phyloP scores from a whole-genome alignment of 2,329 filamentous ascomycete species.

The Botryotinia globosa region DNA sequence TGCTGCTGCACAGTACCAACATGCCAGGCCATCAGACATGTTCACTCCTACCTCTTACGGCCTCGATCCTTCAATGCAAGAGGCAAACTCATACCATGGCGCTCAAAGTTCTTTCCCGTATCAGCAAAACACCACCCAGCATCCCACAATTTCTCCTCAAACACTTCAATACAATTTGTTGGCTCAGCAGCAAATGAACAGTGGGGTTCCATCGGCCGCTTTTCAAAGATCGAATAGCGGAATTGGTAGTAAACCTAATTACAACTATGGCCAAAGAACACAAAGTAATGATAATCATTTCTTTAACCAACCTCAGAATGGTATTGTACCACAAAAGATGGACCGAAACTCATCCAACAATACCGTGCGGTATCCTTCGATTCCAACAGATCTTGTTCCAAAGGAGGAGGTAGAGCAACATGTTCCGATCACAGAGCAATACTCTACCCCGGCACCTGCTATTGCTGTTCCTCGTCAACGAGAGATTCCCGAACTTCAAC shows the following conservation, averaged over 20 bases:
- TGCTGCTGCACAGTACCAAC: slow-evolving; percentile 31
- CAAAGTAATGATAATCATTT: slow-evolving; percentile 26
- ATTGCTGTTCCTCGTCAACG: slow-evolving; percentile 5
- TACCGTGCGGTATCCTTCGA: slow-evolving; percentile 25
- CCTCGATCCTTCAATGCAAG: slow-evolving; percentile 34
- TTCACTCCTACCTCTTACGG: slow-evolving; percentile 30
- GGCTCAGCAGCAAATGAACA: slow-evolving; percentile 28
- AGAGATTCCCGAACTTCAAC: slow-evolving; percentile 1
- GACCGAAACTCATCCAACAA: slow-evolving; percentile 18
- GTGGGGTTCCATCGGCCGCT: slow-evolving; percentile 20
- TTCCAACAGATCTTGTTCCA: slow-evolving; percentile 16
- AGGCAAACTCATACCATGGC: slow-evolving; percentile 27
- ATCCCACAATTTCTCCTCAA: slow-evolving; percentile 35
- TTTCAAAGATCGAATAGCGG: slow-evolving; percentile 29
- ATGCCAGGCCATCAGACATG: slow-evolving; percentile 31
- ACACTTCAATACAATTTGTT: slow-evolving; percentile 34
- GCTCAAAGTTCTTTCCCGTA: slow-evolving; percentile 34
- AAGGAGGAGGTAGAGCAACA: slow-evolving; percentile 21
- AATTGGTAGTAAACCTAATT: slow-evolving; percentile 21
- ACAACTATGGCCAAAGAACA: slow-evolving; percentile 23
- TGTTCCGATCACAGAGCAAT: slow-evolving; percentile 18
- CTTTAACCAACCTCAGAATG: slow-evolving; percentile 24
- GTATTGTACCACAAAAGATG: slow-evolving; percentile 22
- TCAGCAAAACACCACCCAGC: slow-evolving; percentile 23
- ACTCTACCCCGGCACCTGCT: neutral